A percentile compares a stretch with the other conserved stretches of the same genome.
Evolutionary conservation across 306 rosid species (phyloP).

Genomic region (Casuarina equisetifolia): DNA sequence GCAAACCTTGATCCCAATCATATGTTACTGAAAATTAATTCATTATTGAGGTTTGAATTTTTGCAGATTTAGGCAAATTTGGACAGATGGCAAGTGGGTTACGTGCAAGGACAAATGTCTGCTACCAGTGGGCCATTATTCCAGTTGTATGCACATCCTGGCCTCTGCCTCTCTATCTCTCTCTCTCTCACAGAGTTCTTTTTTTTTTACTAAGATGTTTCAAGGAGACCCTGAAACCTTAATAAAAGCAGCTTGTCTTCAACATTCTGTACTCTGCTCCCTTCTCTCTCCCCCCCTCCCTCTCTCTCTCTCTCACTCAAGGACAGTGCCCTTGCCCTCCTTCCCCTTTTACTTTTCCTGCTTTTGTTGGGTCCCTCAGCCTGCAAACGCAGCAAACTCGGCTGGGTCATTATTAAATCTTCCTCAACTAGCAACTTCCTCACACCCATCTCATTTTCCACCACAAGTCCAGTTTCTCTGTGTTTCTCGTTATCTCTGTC

Average conservation of each 20-base stretch:
- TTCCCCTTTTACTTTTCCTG: not conserved
- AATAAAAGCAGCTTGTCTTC: constrained; percentile 72
- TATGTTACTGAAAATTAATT: not conserved
- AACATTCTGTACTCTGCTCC: constrained; percentile 43
- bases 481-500: not conserved
- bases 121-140: constrained; percentile 51
- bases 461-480: not conserved
- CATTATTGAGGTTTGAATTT: not conserved
- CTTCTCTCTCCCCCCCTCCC: constrained; percentile 1
- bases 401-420: constrained; percentile 60
- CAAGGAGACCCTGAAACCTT: constrained; percentile 61
- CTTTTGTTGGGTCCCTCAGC: constrained; percentile 40
- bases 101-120: constrained; percentile 49
- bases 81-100: constrained; percentile 47
- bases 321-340: not conserved
- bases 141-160: constrained; percentile 42
- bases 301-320: not conserved
- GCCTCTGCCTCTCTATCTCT: not conserved
- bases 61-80: not conserved
- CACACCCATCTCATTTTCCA: not conserved
- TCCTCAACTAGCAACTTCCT: constrained; percentile 40
- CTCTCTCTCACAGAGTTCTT: not conserved
- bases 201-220: constrained; percentile 30
- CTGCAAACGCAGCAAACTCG: constrained; percentile 48
- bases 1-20: not conserved